Conservation (phyloP, 164 flowering plant species). For the Aristolochia californica region DNA sequence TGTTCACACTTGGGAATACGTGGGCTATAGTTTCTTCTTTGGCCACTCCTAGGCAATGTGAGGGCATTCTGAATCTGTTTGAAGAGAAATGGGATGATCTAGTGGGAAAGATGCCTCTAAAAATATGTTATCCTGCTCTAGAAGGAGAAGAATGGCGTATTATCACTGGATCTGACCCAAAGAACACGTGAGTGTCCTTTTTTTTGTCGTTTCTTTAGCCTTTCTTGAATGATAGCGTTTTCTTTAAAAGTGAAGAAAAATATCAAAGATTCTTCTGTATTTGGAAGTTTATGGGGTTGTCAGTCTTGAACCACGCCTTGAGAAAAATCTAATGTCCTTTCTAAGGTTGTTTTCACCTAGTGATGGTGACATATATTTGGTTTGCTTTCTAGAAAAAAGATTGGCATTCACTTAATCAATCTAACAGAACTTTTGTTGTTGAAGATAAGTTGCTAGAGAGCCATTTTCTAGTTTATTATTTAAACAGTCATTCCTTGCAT, state of each 20-base stretch:
- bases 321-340: no score
- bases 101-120: slow-evolving; percentile 71
- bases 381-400: no score
- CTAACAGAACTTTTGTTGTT: no score
- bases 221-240: background rate
- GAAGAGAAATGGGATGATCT: slow-evolving; percentile 92
- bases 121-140: slow-evolving; percentile 77
- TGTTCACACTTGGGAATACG: slow-evolving; percentile 78
- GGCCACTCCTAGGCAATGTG: slow-evolving; percentile 68
- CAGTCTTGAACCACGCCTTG: no score
- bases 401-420: no score
- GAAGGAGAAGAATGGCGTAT: slow-evolving; percentile 83
- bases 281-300: no score
- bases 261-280: no score
- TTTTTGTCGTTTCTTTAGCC: background rate
- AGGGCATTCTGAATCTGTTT: slow-evolving; percentile 57
- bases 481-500: no score
- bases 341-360: no score
- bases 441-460: background rate
- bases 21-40: slow-evolving; percentile 88
- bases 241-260: no score
- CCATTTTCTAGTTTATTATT: no score
- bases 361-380: no score
- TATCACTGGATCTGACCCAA: slow-evolving; percentile 90
- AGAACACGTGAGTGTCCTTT: slow-evolving; percentile 65